Base-by-base conservation (phyloP, 2,329 filamentous ascomycete genomes). In the Coniochaeta pulveracea region DNA sequence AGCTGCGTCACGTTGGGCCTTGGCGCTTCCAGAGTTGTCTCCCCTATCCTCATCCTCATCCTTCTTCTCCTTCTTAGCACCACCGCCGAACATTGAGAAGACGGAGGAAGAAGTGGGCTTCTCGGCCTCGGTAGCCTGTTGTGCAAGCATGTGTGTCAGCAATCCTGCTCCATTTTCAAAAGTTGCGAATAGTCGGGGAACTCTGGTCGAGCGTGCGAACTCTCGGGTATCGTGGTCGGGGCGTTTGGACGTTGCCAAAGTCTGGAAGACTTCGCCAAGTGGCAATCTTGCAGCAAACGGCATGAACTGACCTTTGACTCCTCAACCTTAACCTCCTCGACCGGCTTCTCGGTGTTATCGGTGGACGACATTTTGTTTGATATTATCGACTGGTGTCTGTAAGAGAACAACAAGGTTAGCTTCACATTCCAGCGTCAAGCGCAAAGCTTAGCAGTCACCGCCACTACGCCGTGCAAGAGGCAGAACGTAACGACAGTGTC, bases 1-100 rank as follows among this genome's bases (percentile, higher is more conserved):
- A 24, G 46, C 47, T 14, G 45, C 70, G 35, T 75, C 71, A 42
- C 71, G 69, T 59, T 85, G 76, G 37, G 80, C 81, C 69, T 91
- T 91, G 52, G 84, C 81, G 57, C 83, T 86, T 50, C 88, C 88
- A 45, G 85, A 93, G 56, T 78, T 84, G 57, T 95, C 88, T 45
- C 86, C 80, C 43, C 77, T 80, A 47, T 83, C 85, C 52, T 84
- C 83, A 19, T 82, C 66, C 38, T 84, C 80, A 41, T 78, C 76
- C 72, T 91, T 93, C 72, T 85, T 88, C 66, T 91, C 85, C 70
- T 94, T 96, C 76, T 93, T 93, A 40, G 84, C 84, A 41, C 91
- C 91, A 43, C 91, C 91, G 48, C 91, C 91, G 55, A 98, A 98
- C 91, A 98, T 96, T 60, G 85, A 89, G 69, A 96, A 96, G 44